A percentile compares a stretch with the other conserved stretches of the same genome.
phyloP scores from a whole-genome alignment of 2,329 filamentous ascomycete genomes.

The Capronia coronata region DNA sequence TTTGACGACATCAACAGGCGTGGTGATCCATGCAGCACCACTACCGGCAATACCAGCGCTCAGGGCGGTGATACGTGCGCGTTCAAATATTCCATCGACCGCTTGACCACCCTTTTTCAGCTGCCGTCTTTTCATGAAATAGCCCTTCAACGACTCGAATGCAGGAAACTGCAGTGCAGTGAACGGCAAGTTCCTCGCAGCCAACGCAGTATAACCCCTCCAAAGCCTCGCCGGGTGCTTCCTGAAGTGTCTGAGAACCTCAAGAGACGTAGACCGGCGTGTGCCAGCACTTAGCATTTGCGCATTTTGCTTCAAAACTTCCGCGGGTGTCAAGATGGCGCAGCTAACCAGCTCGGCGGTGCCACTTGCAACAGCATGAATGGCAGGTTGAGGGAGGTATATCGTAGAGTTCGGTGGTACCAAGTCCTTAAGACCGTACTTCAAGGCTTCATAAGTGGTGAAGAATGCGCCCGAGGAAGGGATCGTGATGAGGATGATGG shows the following conservation, averaged over 20 bases:
- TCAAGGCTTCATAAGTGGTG: constrained; percentile 76
- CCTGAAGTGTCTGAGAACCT: constrained; percentile 53
- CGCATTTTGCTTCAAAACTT: constrained; percentile 90
- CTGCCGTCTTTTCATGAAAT: constrained; percentile 43
- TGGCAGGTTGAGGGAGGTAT: constrained; percentile 58
- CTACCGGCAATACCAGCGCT: constrained; percentile 70
- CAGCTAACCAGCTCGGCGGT: constrained; percentile 78
- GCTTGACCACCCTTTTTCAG: constrained; percentile 36
- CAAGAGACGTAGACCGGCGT: constrained; percentile 44
- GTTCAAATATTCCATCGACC: constrained; percentile 50
- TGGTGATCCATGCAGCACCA: constrained; percentile 72
- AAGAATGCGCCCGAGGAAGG: constrained; percentile 88
- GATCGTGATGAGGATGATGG: constrained; percentile 77
- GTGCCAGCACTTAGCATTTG: constrained; percentile 58
- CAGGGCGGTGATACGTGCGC: constrained; percentile 62
- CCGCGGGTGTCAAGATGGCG: constrained; percentile 76
- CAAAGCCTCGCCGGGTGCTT: constrained; percentile 50
- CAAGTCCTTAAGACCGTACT: constrained; percentile 52
- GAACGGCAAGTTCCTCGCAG: constrained; percentile 76
- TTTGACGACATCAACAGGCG: constrained; percentile 83
- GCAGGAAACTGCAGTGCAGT: constrained; percentile 84
- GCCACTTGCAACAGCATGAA: constrained; percentile 68
- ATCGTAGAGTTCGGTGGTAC: constrained; percentile 40
- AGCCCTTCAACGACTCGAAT: constrained; percentile 63
- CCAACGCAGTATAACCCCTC: constrained; percentile 73